Base-by-base conservation (phyloP, 352 stramenopile genomes). In the Globisporangium spinosum region DNA sequence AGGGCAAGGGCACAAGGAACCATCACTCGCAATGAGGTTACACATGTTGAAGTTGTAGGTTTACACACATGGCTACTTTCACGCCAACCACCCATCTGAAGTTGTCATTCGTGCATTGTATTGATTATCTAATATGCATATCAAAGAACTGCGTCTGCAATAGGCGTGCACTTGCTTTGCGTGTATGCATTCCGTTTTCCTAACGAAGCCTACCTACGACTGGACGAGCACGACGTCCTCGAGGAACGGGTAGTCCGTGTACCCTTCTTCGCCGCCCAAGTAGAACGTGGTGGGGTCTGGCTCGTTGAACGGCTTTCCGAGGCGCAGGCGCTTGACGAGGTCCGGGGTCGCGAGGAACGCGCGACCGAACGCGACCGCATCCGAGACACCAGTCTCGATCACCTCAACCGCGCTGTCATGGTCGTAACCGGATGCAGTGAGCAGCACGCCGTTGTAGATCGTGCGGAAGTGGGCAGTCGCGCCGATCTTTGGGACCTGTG, bases 311-410 rank as follows among this genome's bases (percentile, higher is more conserved):
- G 76, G 63, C 9, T 65, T n/a, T 15, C 65, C 64, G 27, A 72
- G 53, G 27, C 69, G 29, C 27, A 84, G 34, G 3, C 77, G 67
- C 20, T 77, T 61, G 9, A 82, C 73, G 40, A 85, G 59, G 55
- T 86, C 77, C 32, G 77, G 77, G 23, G 82, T 85, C 35, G 77
- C 70, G 55, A 85, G 82, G 70, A 82, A 85, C 35, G 69, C 66
- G n/a, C 77, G 74, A 15, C 77, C 77, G 58, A 77, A 85, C 15
- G 75, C 77, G 7, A 85, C 74, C n/a, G 64, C 64, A 47, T 85
- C 77, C 17, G 64, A 72, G 4, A 43, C 17, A 7, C 68, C 75
- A 3, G 69, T 47, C 1, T 60, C 57, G 8, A 85, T 55, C 29
- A 66, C 68, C 17, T 54, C 65, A 13, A 43, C 47, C 15, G 67